A percentile compares a stretch with the other conserved stretches of the same genome.
phyloP scores from a whole-genome alignment of 768 basidiomycete genomes.

The Termitomyces sp. region DNA sequence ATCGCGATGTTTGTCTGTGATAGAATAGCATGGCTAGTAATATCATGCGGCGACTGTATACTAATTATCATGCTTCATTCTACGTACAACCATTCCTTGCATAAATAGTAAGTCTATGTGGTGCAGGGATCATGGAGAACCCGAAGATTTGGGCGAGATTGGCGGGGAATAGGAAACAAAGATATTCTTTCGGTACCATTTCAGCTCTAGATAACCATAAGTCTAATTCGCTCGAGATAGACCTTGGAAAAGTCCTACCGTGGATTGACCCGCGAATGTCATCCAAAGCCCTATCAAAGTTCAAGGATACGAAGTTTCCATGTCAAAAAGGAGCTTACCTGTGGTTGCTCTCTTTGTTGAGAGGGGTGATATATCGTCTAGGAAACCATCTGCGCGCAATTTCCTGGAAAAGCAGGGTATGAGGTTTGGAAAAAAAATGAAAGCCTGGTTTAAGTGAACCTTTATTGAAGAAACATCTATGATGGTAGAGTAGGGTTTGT shows the following conservation, averaged over 20 bases:
- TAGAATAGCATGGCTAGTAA: neutral
- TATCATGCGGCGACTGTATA: neutral
- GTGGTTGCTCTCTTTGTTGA: conserved; percentile 39
- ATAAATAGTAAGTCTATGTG: too few species aligned
- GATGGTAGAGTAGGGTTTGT: neutral
- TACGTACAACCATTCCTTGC: too few species aligned
- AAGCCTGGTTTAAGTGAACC: conserved; percentile 27
- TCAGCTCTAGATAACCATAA: conserved; percentile 46
- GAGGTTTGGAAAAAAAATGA: neutral
- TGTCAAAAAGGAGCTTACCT: conserved; percentile 37
- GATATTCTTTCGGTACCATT: conserved; percentile 74
- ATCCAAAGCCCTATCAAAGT: conserved; percentile 59
- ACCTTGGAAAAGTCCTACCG: conserved; percentile 35
- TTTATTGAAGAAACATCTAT: conserved; percentile 84
- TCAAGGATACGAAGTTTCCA: neutral
- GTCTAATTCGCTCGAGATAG: neutral
- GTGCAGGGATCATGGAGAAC: neutral
- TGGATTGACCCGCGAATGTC: conserved; percentile 75
- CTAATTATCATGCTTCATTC: too few species aligned
- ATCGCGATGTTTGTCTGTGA: neutral
- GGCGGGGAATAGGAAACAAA: conserved; percentile 40
- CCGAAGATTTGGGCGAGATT: neutral
- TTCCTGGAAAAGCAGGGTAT: conserved; percentile 42
- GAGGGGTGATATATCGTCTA: conserved; percentile 23
- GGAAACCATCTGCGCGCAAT: conserved; percentile 72